phyloP scores from a whole-genome alignment of 768 basidiomycete species.

The Infundibulicybe gibba region DNA sequence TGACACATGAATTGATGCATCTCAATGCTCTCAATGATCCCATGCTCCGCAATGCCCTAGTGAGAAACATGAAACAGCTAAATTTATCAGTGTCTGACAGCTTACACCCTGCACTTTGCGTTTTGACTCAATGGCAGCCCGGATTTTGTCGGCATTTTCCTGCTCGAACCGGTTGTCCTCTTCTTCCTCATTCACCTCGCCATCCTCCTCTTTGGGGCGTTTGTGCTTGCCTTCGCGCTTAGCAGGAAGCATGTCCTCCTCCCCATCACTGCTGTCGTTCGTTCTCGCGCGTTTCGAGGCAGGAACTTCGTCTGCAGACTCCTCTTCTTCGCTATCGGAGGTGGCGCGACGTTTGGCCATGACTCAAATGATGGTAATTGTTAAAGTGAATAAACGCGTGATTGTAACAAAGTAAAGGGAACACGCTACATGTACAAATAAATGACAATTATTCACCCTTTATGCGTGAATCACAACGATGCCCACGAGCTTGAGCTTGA shows the following conservation, averaged over 20 bases:
- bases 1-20: conserved; percentile 98
- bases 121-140: conserved; percentile 48
- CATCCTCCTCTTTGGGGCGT: conserved; percentile 16
- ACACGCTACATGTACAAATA: background rate
- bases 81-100: conserved; percentile 8
- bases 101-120: conserved; percentile 42
- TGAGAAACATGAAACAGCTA: background rate
- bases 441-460: too few relatives aligned
- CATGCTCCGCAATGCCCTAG: conserved; percentile 80
- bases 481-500: too few relatives aligned
- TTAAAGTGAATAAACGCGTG: background rate
- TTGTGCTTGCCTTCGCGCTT: conserved; percentile 30
- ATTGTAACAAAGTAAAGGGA: background rate
- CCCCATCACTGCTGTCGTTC: conserved; percentile 17
- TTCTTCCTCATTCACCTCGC: conserved; percentile 37
- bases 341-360: conserved; percentile 57
- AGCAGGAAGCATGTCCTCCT: conserved; percentile 17
- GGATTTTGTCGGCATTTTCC: conserved; percentile 52
- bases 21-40: conserved; percentile 83
- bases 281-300: conserved; percentile 30
- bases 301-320: conserved; percentile 21
- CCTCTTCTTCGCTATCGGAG: conserved; percentile 42
- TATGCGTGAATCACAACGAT: too few relatives aligned
- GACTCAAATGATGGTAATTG: background rate
- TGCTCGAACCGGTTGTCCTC: conserved; percentile 69